phyloP scores from a whole-genome alignment of 257 asterid genomes.

The Solanum ossicruentum region DNA sequence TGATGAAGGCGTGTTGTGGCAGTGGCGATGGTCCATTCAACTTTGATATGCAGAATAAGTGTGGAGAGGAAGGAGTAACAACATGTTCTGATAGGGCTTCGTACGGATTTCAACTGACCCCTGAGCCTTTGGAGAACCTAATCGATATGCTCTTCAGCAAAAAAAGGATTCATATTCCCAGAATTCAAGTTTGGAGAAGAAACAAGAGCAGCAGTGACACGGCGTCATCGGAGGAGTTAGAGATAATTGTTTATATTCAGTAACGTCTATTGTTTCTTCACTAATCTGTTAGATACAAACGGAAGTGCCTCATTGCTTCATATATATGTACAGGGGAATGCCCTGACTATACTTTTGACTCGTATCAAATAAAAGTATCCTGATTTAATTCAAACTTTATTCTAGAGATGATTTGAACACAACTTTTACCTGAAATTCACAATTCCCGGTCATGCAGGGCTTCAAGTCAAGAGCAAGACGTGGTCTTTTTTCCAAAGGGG shows the following conservation, averaged over 20 bases:
- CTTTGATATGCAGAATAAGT: too few relatives aligned
- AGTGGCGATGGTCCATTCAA: not conserved
- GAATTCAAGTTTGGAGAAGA: not conserved
- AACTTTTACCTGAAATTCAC: not conserved
- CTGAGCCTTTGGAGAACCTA: not conserved
- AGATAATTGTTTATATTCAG: not conserved
- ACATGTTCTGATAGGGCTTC: not conserved
- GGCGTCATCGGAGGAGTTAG: not conserved
- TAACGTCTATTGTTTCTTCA: too few relatives aligned
- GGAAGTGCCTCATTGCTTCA: not conserved
- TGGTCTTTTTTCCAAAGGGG: not conserved
- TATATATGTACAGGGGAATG: not conserved
- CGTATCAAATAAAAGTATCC: not conserved
- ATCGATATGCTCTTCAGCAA: not conserved
- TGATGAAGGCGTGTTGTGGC: not conserved
- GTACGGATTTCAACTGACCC: not conserved
- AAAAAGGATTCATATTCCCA: not conserved
- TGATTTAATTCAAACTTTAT: not conserved
- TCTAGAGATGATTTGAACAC: not conserved
- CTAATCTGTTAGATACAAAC: not conserved
- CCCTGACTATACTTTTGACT: not conserved
- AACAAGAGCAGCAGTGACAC: not conserved
- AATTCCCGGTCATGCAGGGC: not conserved
- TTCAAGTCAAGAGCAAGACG: not conserved
- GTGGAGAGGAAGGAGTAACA: too few relatives aligned